These are phyloP conservation scores for Podospora appendiculata DNA, from an alignment of 495 filamentous ascomycete genomes.

Conservation along the genomic window DNA sequence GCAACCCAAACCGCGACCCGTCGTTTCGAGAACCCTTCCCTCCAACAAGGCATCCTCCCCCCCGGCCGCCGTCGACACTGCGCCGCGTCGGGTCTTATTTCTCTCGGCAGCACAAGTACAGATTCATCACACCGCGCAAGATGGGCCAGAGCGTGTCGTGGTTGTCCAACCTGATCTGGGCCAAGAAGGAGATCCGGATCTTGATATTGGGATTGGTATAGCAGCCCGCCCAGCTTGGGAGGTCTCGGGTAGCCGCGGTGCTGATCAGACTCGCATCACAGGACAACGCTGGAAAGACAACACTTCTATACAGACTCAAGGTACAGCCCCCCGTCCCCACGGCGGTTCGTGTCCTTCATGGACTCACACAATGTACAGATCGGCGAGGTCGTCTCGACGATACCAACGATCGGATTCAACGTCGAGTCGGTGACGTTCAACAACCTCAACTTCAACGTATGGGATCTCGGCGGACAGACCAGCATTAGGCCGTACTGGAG, in stretches of 20 bases:
- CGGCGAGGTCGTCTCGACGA: slow-evolving; percentile 96
- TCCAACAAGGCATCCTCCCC: too few relatives aligned
- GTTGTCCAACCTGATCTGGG: slow-evolving; percentile 66
- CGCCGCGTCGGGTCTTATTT: not conserved
- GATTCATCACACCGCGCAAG: slow-evolving; percentile 10
- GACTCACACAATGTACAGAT: slow-evolving; percentile 50
- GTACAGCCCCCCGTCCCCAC: slow-evolving; percentile 35
- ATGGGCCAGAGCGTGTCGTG: slow-evolving; percentile 83
- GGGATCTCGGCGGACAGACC: slow-evolving; percentile 96
- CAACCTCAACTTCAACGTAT: slow-evolving; percentile 97
- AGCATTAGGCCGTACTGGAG: slow-evolving; percentile 97
- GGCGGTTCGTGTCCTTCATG: not conserved
- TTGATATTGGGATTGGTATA: slow-evolving; percentile 89
- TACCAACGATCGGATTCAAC: slow-evolving; percentile 98
- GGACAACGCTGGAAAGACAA: slow-evolving; percentile 99
- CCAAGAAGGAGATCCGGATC: slow-evolving; percentile 96
- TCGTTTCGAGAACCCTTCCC: too few relatives aligned
- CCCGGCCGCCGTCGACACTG: not conserved
- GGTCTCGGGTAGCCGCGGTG: not conserved
- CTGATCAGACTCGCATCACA: slow-evolving; percentile 31
- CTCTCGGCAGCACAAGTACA: not conserved
- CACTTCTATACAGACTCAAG: slow-evolving; percentile 91
- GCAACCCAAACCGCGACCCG: too few relatives aligned
- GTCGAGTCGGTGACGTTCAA: slow-evolving; percentile 96
- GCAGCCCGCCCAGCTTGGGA: not conserved